These are phyloP conservation scores for Talaromyces pinophilus DNA, from an alignment of 2,329 filamentous ascomycete species.

Conservation along the genomic window DNA sequence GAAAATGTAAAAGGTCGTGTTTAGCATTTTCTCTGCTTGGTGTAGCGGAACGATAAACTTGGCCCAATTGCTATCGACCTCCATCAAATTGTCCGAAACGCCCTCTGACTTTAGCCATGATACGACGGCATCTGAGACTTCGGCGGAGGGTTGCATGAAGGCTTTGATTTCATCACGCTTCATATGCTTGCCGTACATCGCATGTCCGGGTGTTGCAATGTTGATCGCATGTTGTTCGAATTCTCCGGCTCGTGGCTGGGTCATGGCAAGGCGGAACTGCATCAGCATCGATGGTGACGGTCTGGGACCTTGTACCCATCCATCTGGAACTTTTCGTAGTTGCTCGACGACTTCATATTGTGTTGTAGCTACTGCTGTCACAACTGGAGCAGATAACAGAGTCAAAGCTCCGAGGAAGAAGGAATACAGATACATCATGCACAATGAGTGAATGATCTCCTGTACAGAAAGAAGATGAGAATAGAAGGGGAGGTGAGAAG, in stretches of 20 bases:
- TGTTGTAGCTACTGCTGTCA: neutral
- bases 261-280: constrained; percentile 53
- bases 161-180: constrained; percentile 60
- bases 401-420: constrained; percentile 13
- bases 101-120: constrained; percentile 58
- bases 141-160: constrained; percentile 54
- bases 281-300: constrained; percentile 44
- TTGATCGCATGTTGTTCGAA: constrained; percentile 63
- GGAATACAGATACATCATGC: constrained; percentile 17
- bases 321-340: constrained; percentile 33
- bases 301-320: constrained; percentile 35
- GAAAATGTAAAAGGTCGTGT: constrained; percentile 61
- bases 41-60: constrained; percentile 49
- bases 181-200: constrained; percentile 63
- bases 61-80: constrained; percentile 62
- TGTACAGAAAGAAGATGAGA: neutral
- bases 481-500: neutral
- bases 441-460: neutral
- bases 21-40: constrained; percentile 58
- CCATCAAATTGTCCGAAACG: constrained; percentile 49
- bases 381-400: neutral
- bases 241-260: constrained; percentile 50
- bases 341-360: constrained; percentile 32
- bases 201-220: constrained; percentile 61
- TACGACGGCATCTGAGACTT: constrained; percentile 53